Base-by-base conservation (phyloP, 306 rosid species). In the Bauhinia variegata region DNA sequence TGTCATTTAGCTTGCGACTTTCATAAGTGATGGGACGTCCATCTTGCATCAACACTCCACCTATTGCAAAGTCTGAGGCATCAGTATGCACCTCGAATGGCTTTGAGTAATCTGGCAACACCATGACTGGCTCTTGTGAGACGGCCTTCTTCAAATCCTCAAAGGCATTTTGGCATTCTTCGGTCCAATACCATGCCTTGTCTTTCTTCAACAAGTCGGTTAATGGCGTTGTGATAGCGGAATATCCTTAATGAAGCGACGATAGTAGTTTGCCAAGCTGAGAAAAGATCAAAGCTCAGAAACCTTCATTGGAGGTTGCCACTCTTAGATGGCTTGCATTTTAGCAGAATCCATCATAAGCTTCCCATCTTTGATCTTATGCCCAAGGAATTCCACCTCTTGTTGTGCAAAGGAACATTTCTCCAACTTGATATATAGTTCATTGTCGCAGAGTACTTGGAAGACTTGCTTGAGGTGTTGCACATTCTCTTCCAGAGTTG, bases 191-290 rank as follows among this genome's bases (percentile, higher is more conserved):
- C n/a, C n/a, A n/a, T n/a, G n/a, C n/a, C n/a, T n/a, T n/a, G n/a
- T n/a, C n/a, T n/a, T n/a, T n/a, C n/a, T n/a, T n/a, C n/a, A 65
- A 4, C 1, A 49, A n/a, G 1, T 49, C 17, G 0, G 59, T 48
- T 2, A 34, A 4, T 5, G 36, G 15, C 3, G 59, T 11, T 7
- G 34, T 33, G 4, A 8, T 32, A 1, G 48, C 10, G 0, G 48
- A 42, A 13, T 42, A 42, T 11, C 1, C 9, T 36, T 36, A 6
- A 36, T 36, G 9, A 36, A 44, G 17, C 50, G 3, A 2, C 39
- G 8, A 7, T 63, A 47, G 13, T 63, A 63, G 56, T 63, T 63
- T 6, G 50, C 58, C 3, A 65, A 11, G 10, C 60, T 18, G 11
- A 65, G 34, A 5, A 65, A 65, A 1, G 2, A 65, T 48, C 34